Conservation (phyloP, 129 eudicot genomes). For the Helianthus annuus region HanXRQr2.0-SUNRISE NC_035440.2:1116043-1116542, state of each 20-base stretch:
- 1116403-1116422: slow-evolving; percentile 12
- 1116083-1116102: background rate
- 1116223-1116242: background rate
- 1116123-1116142: background rate
- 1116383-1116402: slow-evolving; percentile 17
- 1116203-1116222: background rate
- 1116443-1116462: slow-evolving; percentile 1
- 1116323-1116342: background rate
- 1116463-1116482: slow-evolving; percentile 8
- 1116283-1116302: no score
- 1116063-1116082: background rate
- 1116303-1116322: no score
- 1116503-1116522: background rate
- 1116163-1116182: background rate
- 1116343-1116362: slow-evolving; percentile 25
- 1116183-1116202: background rate
- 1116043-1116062: no score
- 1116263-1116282: background rate
- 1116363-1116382: slow-evolving; percentile 25
- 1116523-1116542: no score
- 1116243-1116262: background rate
- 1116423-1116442: slow-evolving; percentile 19
- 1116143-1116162: background rate
- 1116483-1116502: slow-evolving; percentile 1
- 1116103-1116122: background rate